These are phyloP conservation scores for Fusarium sterilihyphosum DNA, from an alignment of 2,329 filamentous ascomycete genomes.

Conservation along the genomic window DNA sequence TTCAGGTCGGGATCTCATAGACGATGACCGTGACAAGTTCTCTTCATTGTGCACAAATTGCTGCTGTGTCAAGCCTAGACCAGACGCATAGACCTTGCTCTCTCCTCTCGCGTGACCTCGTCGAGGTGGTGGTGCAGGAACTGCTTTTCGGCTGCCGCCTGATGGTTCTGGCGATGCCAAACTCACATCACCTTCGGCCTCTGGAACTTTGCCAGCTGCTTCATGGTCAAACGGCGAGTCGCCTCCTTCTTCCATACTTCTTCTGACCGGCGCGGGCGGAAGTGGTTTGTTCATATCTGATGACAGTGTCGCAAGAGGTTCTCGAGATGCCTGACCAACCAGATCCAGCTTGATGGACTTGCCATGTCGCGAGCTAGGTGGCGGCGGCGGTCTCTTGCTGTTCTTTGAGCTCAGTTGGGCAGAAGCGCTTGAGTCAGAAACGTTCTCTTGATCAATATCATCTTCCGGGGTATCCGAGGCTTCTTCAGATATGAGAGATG, in stretches of 20 bases:
- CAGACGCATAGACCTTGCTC: conserved; percentile 48
- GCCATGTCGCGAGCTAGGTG: conserved; percentile 79
- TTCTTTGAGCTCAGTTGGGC: conserved; percentile 40
- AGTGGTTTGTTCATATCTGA: conserved; percentile 62
- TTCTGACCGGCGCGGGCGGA: conserved; percentile 62
- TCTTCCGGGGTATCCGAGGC: conserved; percentile 37
- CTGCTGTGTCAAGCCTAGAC: conserved; percentile 24
- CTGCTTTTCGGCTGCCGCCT: conserved; percentile 53
- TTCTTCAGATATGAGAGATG: conserved; percentile 37
- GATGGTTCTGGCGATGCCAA: conserved; percentile 46
- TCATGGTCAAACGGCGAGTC: conserved; percentile 66
- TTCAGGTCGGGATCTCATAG: conserved; percentile 57
- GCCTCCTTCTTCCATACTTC: conserved; percentile 57
- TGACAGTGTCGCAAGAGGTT: conserved; percentile 27
- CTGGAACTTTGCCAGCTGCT: conserved; percentile 62
- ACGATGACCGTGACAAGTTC: conserved; percentile 59
- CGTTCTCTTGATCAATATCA: conserved; percentile 30
- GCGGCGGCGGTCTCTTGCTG: conserved; percentile 75
- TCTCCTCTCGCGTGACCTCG: conserved; percentile 59
- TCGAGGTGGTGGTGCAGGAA: conserved; percentile 63
- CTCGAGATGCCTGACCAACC: conserved; percentile 45
- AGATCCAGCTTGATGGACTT: conserved; percentile 71
- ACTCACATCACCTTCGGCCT: conserved; percentile 48
- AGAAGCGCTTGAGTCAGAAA: conserved; percentile 45
- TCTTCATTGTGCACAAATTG: conserved; percentile 48